These are phyloP conservation scores for Viridothelium virens DNA, from an alignment of 495 filamentous ascomycete species.

Conservation along the genomic window DNA sequence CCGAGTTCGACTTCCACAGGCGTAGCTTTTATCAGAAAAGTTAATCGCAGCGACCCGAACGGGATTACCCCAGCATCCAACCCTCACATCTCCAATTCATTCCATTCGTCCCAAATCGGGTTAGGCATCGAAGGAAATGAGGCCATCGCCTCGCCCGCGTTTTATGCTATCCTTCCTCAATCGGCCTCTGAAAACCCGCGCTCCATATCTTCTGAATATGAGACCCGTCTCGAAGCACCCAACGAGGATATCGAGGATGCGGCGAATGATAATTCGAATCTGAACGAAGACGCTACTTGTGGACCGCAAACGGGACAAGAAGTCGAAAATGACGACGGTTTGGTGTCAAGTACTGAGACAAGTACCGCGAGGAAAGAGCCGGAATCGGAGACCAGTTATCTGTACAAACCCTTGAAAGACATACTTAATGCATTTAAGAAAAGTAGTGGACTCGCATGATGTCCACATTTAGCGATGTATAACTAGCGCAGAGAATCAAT, in stretches of 20 bases:
- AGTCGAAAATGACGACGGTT: not conserved
- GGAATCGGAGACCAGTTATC: not conserved
- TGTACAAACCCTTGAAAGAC: slow-evolving; percentile 7
- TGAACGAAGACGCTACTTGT: not conserved
- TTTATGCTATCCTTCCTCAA: not conserved
- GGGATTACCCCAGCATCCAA: not conserved
- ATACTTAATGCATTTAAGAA: slow-evolving; percentile 1
- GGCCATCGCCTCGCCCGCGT: not conserved
- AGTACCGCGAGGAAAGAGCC: not conserved
- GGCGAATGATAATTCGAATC: not conserved
- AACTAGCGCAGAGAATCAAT: not conserved
- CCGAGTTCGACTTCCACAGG: not conserved
- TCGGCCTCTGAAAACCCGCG: not conserved
- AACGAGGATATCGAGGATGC: not conserved
- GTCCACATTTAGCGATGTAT: not conserved
- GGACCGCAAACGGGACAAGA: not conserved
- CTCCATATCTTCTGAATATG: not conserved
- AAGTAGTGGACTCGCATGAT: not conserved
- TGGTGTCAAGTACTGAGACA: not conserved
- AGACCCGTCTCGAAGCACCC: not conserved
- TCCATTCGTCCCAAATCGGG: not conserved
- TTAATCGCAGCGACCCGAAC: not conserved
- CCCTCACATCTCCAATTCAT: not conserved
- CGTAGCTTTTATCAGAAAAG: not conserved
- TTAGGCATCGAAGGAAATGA: not conserved